Evolutionary conservation across 345 rosid genomes (phyloP).

Genomic region (Punica granatum): DNA sequence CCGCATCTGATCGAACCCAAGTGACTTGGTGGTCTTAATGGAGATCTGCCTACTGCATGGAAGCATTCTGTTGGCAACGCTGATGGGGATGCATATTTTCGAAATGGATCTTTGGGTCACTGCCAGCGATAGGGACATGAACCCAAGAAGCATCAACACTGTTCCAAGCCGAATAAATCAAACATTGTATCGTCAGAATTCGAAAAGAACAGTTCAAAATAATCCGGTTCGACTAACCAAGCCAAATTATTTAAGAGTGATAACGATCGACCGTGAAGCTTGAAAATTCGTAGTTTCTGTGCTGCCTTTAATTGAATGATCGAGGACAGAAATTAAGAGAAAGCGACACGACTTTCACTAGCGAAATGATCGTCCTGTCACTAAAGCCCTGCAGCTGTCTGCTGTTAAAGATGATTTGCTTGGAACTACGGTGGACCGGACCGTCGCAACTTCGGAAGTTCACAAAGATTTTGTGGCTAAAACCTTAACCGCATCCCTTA

Average conservation of each 20-base stretch:
- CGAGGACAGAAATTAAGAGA: too few species aligned
- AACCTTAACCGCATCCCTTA: not conserved
- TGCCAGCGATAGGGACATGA: slow-evolving; percentile 64
- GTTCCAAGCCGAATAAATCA: slow-evolving; percentile 3
- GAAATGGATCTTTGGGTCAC: slow-evolving; percentile 37
- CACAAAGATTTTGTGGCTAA: not conserved
- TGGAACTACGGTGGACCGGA: not conserved
- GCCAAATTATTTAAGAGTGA: too few species aligned
- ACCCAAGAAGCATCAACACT: slow-evolving; percentile 68
- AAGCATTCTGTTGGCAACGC: slow-evolving; percentile 41
- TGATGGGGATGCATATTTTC: slow-evolving; percentile 51
- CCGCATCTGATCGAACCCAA: not conserved
- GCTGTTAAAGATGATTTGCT: not conserved
- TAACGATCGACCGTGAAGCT: too few species aligned
- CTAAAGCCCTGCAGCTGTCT: too few species aligned
- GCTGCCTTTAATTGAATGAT: too few species aligned
- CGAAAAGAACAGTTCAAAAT: not conserved
- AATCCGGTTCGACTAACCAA: not conserved
- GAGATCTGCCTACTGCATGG: slow-evolving; percentile 30
- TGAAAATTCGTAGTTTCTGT: too few species aligned
- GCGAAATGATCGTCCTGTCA: too few species aligned
- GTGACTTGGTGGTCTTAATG: slow-evolving; percentile 13
- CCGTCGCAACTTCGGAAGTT: not conserved
- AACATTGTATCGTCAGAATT: not conserved
- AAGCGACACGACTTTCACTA: too few species aligned